Base-by-base conservation (phyloP, 1,139 yeast genomes). In the Debaryomyces robertsiae region DNA sequence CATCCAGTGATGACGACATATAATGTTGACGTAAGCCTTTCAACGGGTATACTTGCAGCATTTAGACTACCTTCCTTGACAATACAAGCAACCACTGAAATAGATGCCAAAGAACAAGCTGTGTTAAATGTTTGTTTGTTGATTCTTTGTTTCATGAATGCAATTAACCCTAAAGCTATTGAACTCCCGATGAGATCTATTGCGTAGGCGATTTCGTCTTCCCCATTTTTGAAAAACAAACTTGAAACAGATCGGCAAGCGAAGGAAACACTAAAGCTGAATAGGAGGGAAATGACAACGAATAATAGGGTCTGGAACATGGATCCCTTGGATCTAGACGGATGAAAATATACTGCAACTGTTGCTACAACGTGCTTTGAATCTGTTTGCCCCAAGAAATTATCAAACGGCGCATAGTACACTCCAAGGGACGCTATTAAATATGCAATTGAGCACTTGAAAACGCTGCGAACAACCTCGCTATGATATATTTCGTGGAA, bases 291-390 rank as follows among this genome's bases (percentile, higher is more conserved):
- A 3, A 77, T 46, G 0, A 73, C 51, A 9, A 82, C 93, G 62
- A 79, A 88, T 33, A 79, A 54, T 16, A 85, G 60, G 7, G 90
- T 81, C 55, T 87, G 90, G 43, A 81, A 77, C 94, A 87, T 87
- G 17, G 88, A 79, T 0, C 96, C 96, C 42, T 79, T 77, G 1
- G 94, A 76, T 39, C 95, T 62, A 2, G 91, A 78, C 0, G 95
- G 93, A 54, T 87, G 94, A 66, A 88, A 87, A 59, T 88, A 88
- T 2, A 87, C 94, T 1, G 88, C 86, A 13, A 84, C 84, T 0
- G 95, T 88, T 17, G 95, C 89, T 6, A 84, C 81, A 52, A 86
- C 76, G 62, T 88, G 96, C 57, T 87, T 88, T 18, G 85, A 81
- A 59, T 85, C 93, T 13, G 88, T 75, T 30, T 67, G 58, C 0